Evolutionary conservation across 768 basidiomycete genomes (phyloP), one percentile per base, ranked within the genome.

Genomic region (Ramaria sp.): DNA sequence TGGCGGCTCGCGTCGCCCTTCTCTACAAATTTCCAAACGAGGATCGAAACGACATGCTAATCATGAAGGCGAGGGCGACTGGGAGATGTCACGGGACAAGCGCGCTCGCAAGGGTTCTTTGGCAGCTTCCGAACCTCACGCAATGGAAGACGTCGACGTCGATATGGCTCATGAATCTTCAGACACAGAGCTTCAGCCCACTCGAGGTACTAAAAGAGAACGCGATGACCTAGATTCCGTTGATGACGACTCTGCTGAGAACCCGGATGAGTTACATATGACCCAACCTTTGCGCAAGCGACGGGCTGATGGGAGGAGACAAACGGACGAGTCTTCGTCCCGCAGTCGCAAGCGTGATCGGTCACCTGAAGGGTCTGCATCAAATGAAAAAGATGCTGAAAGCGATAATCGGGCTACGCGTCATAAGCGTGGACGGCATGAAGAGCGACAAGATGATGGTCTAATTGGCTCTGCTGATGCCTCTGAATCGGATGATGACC

Each of bases 151-250:
- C 34, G 34, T 77, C 20, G 27, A 54, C 18, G 42, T 43, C 12
- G 52, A 54, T 34, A 45, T 54, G 42, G 42, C 24, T 9, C 18
- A 16, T 13, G 25, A 34, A 13, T 54, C 52, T 32, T 28, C 51
- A 20, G 30, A 43, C 62, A 73, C 76, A 3, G 78, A 79, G 48
- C 65, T 64, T 13, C 60, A 60, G 41, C 55, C 61, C 63, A 59
- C 20, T 58, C 30, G 81, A 60, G 82, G 83, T 30, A 78, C 75
- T 66, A 87, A 88, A 65, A 80, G 87, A 49, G 79, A 80, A 62
- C 77, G 82, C 43, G 84, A 78, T 52, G 58, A 66, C 20, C 78
- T 76, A 41, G 72, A 69, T 55, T 73, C 72, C 28, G 67, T 66
- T 48, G 75, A 71, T 30, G 41, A 45, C 25, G 37, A 36, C 27